Evolutionary conservation across 2,329 filamentous ascomycete species (phyloP).

Genomic region (Penicillium sp.): DNA sequence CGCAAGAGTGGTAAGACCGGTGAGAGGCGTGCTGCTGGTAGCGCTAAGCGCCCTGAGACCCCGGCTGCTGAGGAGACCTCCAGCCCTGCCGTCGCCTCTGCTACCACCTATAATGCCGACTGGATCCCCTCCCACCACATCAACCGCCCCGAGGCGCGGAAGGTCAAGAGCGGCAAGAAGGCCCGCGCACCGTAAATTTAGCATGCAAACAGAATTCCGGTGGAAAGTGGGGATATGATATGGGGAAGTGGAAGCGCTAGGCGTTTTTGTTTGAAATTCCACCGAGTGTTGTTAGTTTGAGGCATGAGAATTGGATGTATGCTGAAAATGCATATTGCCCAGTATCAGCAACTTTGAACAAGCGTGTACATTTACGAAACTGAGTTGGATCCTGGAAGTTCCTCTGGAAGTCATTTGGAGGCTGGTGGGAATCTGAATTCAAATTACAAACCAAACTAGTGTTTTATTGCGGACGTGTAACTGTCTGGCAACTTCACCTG

Average conservation of each 20-base stretch:
- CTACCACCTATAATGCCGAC: constrained; percentile 83
- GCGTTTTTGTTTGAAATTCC: background rate
- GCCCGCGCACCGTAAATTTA: constrained; percentile 36
- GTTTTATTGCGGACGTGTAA: background rate
- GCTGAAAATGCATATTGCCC: constrained; percentile 22
- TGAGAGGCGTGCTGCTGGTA: constrained; percentile 53
- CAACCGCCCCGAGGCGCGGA: constrained; percentile 75
- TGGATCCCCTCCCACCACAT: constrained; percentile 93
- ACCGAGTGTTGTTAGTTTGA: constrained; percentile 3
- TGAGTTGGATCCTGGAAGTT: constrained; percentile 10
- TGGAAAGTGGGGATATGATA: constrained; percentile 6
- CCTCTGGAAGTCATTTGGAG: constrained; percentile 4
- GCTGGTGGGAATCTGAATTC: constrained; percentile 4
- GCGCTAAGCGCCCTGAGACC: constrained; percentile 69
- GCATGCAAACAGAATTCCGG: constrained; percentile 7
- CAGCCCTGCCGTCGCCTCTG: constrained; percentile 70
- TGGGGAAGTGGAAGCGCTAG: constrained; percentile 10
- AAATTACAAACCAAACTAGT: background rate
- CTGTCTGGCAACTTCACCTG: background rate
- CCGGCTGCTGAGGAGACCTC: constrained; percentile 66
- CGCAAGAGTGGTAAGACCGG: constrained; percentile 28
- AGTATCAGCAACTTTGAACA: background rate
- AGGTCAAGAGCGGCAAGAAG: constrained; percentile 58
- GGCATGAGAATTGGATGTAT: constrained; percentile 2
- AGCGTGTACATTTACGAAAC: constrained; percentile 23